These are phyloP conservation scores for Diaporthe ampelina DNA, from an alignment of 2,329 filamentous ascomycete species.

Conservation along the genomic window DNA sequence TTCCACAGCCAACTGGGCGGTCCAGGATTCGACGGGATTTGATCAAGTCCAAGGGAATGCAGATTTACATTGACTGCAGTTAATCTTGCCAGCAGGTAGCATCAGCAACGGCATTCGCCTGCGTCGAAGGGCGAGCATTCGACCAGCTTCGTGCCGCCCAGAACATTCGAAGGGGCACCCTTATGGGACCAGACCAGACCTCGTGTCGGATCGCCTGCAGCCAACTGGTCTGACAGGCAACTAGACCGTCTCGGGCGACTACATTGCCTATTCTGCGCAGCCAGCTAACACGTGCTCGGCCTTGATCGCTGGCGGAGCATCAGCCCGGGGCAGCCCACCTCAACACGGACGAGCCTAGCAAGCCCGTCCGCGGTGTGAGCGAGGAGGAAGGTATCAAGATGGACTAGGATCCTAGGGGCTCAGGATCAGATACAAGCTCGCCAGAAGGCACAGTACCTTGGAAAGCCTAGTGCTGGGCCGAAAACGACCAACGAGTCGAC, in stretches of 20 bases:
- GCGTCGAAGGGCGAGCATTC: constrained; percentile 13
- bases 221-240: constrained; percentile 23
- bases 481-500: constrained; percentile 1
- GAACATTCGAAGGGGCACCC: constrained; percentile 10
- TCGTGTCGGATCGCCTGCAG: constrained; percentile 8
- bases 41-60: constrained; percentile 49
- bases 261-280: neutral
- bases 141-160: constrained; percentile 33
- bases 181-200: constrained; percentile 8
- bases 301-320: neutral
- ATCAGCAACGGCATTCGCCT: constrained; percentile 28
- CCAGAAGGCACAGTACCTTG: constrained; percentile 6
- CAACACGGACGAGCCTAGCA: constrained; percentile 6
- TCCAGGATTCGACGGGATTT: constrained; percentile 60
- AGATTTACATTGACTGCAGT: constrained; percentile 35
- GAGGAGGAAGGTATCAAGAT: neutral
- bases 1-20: constrained; percentile 94
- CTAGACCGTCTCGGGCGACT: constrained; percentile 1
- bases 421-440: neutral
- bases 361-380: constrained; percentile 19
- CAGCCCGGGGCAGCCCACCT: constrained; percentile 18
- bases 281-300: neutral
- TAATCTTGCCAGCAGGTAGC: constrained; percentile 21
- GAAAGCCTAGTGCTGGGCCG: constrained; percentile 1
- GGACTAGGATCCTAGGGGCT: neutral